Base-by-base conservation (phyloP, 1,284 basidiomycete species). In the Somion occarium region DNA sequence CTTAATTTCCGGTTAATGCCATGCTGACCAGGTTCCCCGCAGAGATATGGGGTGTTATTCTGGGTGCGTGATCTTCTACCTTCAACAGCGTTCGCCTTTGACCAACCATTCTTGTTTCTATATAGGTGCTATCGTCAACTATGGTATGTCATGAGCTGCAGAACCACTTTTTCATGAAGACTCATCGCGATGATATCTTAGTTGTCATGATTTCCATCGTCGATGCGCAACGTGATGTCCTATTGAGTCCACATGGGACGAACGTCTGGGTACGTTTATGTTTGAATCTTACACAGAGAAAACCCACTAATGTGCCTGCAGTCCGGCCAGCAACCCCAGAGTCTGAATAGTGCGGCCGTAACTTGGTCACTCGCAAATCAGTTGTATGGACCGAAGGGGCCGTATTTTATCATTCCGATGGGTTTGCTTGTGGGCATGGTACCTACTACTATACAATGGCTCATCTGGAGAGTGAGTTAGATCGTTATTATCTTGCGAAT, bases 301-400 rank as follows among this genome's bases (percentile, higher is more conserved):
- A 9, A 22, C 20, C 9, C 34, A 37, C 11, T 37, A 37, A 37
- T 37, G 34, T 37, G 9, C 20, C 13, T 23, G 1, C 38, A 66
- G 64, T 51, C 57, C 20, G 61, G 60, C 7, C 64, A 64, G 50
- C 38, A 50, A 19, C 49, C 53, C 1, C 62, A 63, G 56, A 61
- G 54, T 41, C 50, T 60, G 44, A 86, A 86, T 67, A 81, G 76
- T 19, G 75, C 80, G 43, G 82, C 85, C 0, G 71, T 88, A 23
- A 62, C 86, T 56, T 84, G 85, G 85, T 68, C 80, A 2, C 72
- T 88, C 60, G 80, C 80, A 2, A 79, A 79, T 53, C 61, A 79
- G 49, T 67, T 85, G 19, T 85, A 82, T 59, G 70, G 79, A 1
- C 69, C 69, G 24, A 62, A 69, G 37, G 78, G 78, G 0, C 76